These are phyloP conservation scores for Tuctoria greenei DNA, from an alignment of 176 grass and related monocot species.

Conservation along the genomic window DNA sequence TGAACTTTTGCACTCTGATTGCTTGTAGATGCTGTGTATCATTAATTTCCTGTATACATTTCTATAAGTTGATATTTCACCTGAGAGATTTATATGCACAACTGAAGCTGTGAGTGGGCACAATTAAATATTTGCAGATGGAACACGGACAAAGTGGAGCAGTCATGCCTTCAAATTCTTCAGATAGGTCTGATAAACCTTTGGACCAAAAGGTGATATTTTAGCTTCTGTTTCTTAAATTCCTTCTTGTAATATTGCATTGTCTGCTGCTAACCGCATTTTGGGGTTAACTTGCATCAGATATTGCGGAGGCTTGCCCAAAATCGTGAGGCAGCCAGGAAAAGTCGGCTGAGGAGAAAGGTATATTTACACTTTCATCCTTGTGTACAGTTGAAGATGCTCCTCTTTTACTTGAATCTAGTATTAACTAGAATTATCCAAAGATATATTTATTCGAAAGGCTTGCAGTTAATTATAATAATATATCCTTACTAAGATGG, in stretches of 20 bases:
- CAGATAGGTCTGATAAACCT: conserved; percentile 63
- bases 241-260: neutral
- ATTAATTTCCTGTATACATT: neutral
- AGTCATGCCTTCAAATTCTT: conserved; percentile 58
- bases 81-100: neutral
- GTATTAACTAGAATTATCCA: neutral
- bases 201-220: conserved; percentile 66
- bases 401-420: neutral
- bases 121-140: conserved; percentile 34
- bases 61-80: neutral
- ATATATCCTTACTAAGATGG: neutral
- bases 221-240: neutral
- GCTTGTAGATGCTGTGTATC: neutral
- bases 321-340: conserved; percentile 75
- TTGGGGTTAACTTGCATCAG: conserved; percentile 18
- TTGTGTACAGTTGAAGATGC: neutral
- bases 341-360: conserved; percentile 76
- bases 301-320: conserved; percentile 61
- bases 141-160: conserved; percentile 44
- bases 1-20: neutral
- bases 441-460: neutral
- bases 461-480: too few relatives aligned
- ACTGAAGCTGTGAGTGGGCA: neutral
- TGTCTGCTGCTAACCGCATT: conserved; percentile 14
- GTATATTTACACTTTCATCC: conserved; percentile 17